These are phyloP conservation scores for Penicillium nordicum DNA, from an alignment of 2,329 filamentous ascomycete genomes.

Conservation along the genomic window DNA sequence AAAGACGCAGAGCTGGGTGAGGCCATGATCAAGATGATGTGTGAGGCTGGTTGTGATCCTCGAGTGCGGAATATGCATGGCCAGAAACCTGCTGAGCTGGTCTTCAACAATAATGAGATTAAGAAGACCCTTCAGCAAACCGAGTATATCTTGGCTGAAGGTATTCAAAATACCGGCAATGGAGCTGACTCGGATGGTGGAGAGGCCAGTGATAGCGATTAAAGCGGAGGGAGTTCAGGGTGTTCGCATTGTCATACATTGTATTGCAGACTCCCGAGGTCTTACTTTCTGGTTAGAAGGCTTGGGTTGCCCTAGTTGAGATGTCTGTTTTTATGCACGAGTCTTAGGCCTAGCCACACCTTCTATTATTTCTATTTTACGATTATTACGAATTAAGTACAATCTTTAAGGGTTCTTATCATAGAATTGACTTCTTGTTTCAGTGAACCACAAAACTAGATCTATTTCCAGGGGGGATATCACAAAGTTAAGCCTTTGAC, in stretches of 20 bases:
- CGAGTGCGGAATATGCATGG: slow-evolving; percentile 48
- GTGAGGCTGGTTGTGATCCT: slow-evolving; percentile 48
- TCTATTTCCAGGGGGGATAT: slow-evolving; percentile 10
- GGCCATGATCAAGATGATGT: slow-evolving; percentile 50
- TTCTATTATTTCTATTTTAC: slow-evolving; percentile 12
- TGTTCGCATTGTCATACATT: neutral
- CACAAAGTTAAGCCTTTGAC: slow-evolving; percentile 13
- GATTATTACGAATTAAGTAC: slow-evolving; percentile 19
- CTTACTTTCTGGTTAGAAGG: neutral
- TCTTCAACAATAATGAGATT: slow-evolving; percentile 43
- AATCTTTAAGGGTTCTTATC: neutral
- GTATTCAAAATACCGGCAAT: slow-evolving; percentile 35
- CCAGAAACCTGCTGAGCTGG: slow-evolving; percentile 46
- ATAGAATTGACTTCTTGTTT: neutral
- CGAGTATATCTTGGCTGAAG: slow-evolving; percentile 48
- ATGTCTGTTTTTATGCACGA: slow-evolving; percentile 10
- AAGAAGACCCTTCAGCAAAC: slow-evolving; percentile 43
- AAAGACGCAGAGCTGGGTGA: slow-evolving; percentile 43
- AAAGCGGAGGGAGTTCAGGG: neutral
- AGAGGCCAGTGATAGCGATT: slow-evolving; percentile 44
- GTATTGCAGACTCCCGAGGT: neutral
- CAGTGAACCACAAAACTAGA: neutral
- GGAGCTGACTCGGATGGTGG: slow-evolving; percentile 36
- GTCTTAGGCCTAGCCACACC: slow-evolving; percentile 15
- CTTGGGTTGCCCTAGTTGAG: neutral